Conservation (phyloP, 345 rosid species). For the Hirschfeldia incana region DNA sequence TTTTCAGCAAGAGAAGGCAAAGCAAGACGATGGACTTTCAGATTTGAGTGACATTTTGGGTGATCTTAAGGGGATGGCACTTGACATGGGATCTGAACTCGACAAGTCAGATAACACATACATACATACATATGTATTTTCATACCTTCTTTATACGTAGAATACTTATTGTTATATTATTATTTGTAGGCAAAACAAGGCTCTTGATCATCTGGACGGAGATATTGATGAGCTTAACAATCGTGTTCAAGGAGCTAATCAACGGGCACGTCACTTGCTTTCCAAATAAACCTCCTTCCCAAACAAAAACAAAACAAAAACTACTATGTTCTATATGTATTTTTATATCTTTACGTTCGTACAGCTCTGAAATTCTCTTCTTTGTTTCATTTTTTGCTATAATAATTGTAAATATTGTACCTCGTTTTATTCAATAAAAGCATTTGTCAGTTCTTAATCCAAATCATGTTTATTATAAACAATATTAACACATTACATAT, state of each 20-base stretch:
- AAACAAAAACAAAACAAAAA: background rate
- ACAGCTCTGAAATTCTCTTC: constrained; percentile 17
- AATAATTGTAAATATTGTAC: background rate
- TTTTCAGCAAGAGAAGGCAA: constrained; percentile 68
- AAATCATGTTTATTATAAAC: background rate
- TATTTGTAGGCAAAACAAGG: constrained; percentile 80
- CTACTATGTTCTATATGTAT: background rate
- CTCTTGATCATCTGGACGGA: constrained; percentile 70
- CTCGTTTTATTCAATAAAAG: background rate
- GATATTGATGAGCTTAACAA: constrained; percentile 82
- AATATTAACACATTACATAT: background rate
- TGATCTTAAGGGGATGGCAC: constrained; percentile 89
- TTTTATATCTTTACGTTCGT: background rate
- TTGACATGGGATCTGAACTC: constrained; percentile 89
- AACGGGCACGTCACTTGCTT: constrained; percentile 73
- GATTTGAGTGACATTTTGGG: constrained; percentile 82
- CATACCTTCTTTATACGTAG: background rate
- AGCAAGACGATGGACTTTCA: constrained; percentile 84
- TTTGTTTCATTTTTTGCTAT: constrained; percentile 37
- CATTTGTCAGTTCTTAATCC: background rate
- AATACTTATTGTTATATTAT: background rate
- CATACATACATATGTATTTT: background rate
- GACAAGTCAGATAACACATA: constrained; percentile 52
- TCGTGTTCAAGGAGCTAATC: constrained; percentile 88
- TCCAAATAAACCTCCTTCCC: constrained; percentile 49